Percentiles rank a stretch among this genome's conserved stretches.
phyloP scores from a whole-genome alignment of 371 early-diverging fungal genomes.

The Syncephalis fuscata region DNA sequence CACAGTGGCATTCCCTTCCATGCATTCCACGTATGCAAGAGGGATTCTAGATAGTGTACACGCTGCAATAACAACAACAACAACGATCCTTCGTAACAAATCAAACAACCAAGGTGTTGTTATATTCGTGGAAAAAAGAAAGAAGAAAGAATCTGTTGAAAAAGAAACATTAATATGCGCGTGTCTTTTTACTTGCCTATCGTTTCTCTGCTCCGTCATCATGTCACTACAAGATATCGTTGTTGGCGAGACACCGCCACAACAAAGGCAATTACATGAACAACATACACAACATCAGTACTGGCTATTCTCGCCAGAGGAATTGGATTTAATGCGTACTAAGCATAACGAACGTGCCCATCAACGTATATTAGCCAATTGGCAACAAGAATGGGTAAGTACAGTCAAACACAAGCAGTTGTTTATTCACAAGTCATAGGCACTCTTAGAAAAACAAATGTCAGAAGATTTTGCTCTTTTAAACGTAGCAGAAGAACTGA shows the following conservation, averaged over 20 bases:
- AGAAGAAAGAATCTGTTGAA: too few relatives aligned
- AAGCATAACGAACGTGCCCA: conserved; percentile 33
- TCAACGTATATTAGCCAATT: conserved; percentile 29
- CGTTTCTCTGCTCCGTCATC: too few relatives aligned
- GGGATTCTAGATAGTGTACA: too few relatives aligned
- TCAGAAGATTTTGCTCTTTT: conserved; percentile 1
- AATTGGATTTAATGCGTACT: conserved; percentile 37
- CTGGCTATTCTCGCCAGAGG: conserved; percentile 46
- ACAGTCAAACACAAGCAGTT: background rate
- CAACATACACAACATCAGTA: conserved; percentile 45
- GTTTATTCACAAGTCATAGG: background rate
- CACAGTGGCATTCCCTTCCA: too few relatives aligned
- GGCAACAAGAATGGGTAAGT: conserved; percentile 28
- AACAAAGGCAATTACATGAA: conserved; percentile 10
- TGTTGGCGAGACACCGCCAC: background rate
- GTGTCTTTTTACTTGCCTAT: too few relatives aligned
- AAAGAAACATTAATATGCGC: too few relatives aligned
- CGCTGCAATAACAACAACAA: too few relatives aligned
- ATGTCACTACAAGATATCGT: too few relatives aligned
- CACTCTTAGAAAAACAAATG: background rate
- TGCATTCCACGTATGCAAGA: too few relatives aligned
- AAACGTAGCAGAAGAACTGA: conserved; percentile 8
- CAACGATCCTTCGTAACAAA: too few relatives aligned
- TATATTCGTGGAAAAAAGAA: too few relatives aligned
- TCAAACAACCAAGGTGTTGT: too few relatives aligned